These are phyloP conservation scores for Microbotryum scabiosae DNA, from an alignment of 1,284 basidiomycete genomes.

Conservation along the genomic window DNA sequence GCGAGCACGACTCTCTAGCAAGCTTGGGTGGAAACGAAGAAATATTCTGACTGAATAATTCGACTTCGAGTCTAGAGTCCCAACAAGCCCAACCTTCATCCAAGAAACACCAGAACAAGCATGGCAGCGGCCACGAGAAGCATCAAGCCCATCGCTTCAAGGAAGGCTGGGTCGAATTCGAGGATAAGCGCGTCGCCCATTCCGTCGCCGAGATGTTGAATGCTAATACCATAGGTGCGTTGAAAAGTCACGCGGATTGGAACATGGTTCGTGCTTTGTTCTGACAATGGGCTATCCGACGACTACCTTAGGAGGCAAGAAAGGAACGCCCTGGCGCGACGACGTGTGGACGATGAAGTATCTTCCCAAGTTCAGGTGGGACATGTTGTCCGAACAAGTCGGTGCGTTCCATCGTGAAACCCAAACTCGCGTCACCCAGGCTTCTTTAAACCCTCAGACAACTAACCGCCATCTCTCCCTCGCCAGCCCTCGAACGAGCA, in stretches of 20 bases:
- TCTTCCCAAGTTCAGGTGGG: conserved; percentile 95
- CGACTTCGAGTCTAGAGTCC: conserved; percentile 55
- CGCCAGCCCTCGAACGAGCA: conserved; percentile 81
- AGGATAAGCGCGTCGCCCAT: conserved; percentile 82
- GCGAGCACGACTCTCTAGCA: too few relatives aligned
- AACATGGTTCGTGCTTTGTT: not conserved
- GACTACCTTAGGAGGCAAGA: conserved; percentile 57
- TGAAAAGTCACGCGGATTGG: not conserved
- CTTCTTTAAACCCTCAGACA: too few relatives aligned
- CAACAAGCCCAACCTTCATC: conserved; percentile 45
- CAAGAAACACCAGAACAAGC: conserved; percentile 65
- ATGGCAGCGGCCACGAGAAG: conserved; percentile 54
- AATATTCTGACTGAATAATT: conserved; percentile 54
- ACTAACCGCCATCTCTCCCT: too few relatives aligned
- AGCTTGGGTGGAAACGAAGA: too few relatives aligned
- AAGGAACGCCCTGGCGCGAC: conserved; percentile 82
- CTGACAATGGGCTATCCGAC: not conserved
- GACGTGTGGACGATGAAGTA: conserved; percentile 99
- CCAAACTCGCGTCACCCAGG: too few relatives aligned
- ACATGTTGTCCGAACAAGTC: conserved; percentile 96
- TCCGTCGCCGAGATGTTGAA: conserved; percentile 91
- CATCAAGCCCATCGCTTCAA: conserved; percentile 53
- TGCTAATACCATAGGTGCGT: conserved; percentile 70
- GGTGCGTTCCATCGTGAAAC: conserved; percentile 66
- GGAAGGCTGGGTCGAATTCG: conserved; percentile 98